Percentiles rank a stretch among this genome's conserved stretches.
Evolutionary conservation across 2,329 filamentous ascomycete species (phyloP).

Genomic region (Diplodia intermedia): DNA sequence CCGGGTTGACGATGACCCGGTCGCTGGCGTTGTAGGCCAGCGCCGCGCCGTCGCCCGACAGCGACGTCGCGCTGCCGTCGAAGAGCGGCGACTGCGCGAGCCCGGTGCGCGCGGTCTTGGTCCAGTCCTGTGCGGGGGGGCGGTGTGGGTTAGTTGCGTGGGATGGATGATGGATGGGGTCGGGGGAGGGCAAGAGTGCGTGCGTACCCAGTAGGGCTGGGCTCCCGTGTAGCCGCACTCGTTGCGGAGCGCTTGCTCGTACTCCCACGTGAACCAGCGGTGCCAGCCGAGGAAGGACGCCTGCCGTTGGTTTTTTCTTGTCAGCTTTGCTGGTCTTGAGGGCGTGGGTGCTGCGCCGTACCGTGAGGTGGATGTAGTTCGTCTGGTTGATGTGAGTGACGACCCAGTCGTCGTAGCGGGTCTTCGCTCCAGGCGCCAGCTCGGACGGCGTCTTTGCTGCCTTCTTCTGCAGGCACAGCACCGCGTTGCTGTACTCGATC

Average conservation of each 20-base stretch:
- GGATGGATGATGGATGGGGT: too few relatives aligned
- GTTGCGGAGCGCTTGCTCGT: slow-evolving; percentile 51
- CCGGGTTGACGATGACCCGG: slow-evolving; percentile 29
- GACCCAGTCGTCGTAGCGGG: slow-evolving; percentile 48
- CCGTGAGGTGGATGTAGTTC: slow-evolving; percentile 44
- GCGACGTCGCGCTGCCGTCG: slow-evolving; percentile 59
- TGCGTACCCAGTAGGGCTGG: slow-evolving; percentile 49
- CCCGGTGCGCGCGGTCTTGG: slow-evolving; percentile 24
- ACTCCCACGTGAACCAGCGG: slow-evolving; percentile 52
- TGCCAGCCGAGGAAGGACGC: slow-evolving; percentile 51
- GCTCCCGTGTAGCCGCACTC: slow-evolving; percentile 54
- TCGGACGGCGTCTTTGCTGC: slow-evolving; percentile 41
- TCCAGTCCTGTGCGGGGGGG: slow-evolving; percentile 42
- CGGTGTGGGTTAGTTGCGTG: neutral
- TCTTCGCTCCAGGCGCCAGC: slow-evolving; percentile 43
- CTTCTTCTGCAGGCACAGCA: slow-evolving; percentile 45
- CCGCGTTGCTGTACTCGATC: slow-evolving; percentile 46
- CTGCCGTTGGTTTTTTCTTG: slow-evolving; percentile 31
- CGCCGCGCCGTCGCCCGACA: slow-evolving; percentile 54
- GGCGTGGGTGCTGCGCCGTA: slow-evolving; percentile 30
- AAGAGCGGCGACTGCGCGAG: slow-evolving; percentile 58
- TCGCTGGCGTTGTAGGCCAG: neutral
- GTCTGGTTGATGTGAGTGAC: slow-evolving; percentile 47
- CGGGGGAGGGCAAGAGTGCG: neutral
- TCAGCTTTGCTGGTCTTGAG: slow-evolving; percentile 6